A percentile compares a stretch with the other conserved stretches of the same genome.
Evolutionary conservation across 1,139 yeast genomes (phyloP).

Genomic region (Kurtzmaniella quercitrusa): DNA sequence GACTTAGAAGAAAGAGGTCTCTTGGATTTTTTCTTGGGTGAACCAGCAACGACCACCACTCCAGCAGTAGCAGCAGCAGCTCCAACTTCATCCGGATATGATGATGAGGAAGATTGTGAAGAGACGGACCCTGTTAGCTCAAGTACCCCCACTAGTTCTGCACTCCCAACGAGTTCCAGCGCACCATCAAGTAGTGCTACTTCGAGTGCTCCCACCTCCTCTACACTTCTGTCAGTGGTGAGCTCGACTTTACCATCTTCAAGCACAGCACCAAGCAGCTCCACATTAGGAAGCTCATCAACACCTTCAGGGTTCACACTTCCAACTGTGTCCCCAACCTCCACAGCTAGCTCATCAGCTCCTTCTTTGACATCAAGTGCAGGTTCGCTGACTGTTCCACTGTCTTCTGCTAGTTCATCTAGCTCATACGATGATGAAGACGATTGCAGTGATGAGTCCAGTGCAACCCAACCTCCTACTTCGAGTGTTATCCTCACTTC

Average conservation of each 20-base stretch:
- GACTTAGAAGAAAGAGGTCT: constrained; percentile 3
- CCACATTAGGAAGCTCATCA: neutral
- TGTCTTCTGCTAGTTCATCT: constrained; percentile 1
- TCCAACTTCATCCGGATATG: constrained; percentile 5
- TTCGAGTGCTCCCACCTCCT: neutral
- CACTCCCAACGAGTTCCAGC: neutral
- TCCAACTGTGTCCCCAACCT: neutral
- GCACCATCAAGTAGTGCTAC: constrained; percentile 3
- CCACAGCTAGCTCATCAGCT: constrained; percentile 3
- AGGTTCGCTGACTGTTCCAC: constrained; percentile 3
- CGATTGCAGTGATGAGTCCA: neutral
- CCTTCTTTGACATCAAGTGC: constrained; percentile 1
- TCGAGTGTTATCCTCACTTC: neutral
- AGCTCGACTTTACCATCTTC: constrained; percentile 7
- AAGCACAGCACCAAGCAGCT: neutral
- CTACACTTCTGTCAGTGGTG: constrained; percentile 1
- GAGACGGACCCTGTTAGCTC: constrained; percentile 8
- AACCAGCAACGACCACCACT: constrained; percentile 7
- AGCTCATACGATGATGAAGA: neutral
- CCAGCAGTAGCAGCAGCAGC: constrained; percentile 10
- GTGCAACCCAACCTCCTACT: neutral
- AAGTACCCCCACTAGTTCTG: constrained; percentile 3
- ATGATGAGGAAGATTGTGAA: constrained; percentile 7
- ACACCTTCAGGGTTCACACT: neutral
- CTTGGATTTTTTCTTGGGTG: constrained; percentile 5